Evolutionary conservation across 2,329 filamentous ascomycete species (phyloP).

Genomic region (Thielaviopsis euricoi): DNA sequence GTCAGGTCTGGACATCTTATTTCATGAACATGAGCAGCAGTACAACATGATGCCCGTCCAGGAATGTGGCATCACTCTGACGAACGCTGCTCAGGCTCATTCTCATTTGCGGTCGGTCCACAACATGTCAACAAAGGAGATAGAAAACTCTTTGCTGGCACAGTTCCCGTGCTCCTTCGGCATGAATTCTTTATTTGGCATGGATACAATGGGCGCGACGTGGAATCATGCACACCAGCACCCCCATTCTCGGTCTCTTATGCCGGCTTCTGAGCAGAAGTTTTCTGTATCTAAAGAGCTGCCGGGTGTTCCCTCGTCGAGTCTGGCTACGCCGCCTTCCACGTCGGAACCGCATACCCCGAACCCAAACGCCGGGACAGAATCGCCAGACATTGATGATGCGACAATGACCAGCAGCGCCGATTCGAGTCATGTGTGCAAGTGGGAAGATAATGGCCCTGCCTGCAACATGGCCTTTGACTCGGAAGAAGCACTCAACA

Average conservation of each 20-base stretch:
- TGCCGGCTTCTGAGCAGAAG: not conserved
- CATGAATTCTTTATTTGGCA: conserved; percentile 1
- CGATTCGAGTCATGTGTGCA: not conserved
- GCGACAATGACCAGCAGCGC: not conserved
- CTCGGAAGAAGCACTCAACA: conserved; percentile 33
- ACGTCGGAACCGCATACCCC: not conserved
- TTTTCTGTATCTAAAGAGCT: not conserved
- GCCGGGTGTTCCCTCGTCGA: not conserved
- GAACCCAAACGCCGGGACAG: not conserved
- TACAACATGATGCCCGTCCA: conserved; percentile 2
- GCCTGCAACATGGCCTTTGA: conserved; percentile 23
- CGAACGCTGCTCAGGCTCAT: conserved; percentile 9
- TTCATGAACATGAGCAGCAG: conserved; percentile 4
- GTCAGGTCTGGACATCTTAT: conserved; percentile 8
- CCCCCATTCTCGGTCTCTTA: not conserved
- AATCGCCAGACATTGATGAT: not conserved
- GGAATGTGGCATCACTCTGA: conserved; percentile 12
- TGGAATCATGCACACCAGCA: not conserved
- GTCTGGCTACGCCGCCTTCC: not conserved
- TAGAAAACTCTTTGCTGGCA: conserved; percentile 7
- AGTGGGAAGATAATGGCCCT: conserved; percentile 12
- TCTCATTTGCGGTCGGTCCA: conserved; percentile 11
- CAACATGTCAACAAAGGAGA: conserved; percentile 8
- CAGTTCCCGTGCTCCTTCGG: conserved; percentile 9
- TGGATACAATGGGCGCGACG: conserved; percentile 1